Evolutionary conservation across 176 grass and related monocot species (phyloP), one percentile per base, ranked within the genome.

Genomic region (Guadua angustifolia): DNA sequence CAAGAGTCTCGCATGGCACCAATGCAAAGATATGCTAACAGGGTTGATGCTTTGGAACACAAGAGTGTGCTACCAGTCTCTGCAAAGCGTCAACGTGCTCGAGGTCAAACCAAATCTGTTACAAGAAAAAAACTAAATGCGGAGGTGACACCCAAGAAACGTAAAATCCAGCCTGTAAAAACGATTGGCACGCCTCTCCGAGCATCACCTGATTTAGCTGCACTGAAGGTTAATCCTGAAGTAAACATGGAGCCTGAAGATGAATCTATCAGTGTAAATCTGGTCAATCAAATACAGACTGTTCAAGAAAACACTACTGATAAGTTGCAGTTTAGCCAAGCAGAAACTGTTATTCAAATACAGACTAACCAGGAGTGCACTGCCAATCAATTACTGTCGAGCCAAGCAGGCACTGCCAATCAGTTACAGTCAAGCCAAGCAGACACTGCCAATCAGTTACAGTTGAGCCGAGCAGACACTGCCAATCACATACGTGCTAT

Each of bases 141-240:
- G 39, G 73, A 70, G 22, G 24, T 80, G 43, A 65, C 81, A 73
- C 66, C 80, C 51, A 87, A 64, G 75, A 83, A 89, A 57, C 14
- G 7, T 62, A 94, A 86, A 83, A 52, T 22, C 7, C 82, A 24
- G 26, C 7, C 14, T 52, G 15, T 38, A 61, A 71, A 78, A 83
- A 52, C 53, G 76, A 53, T 64, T 21, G 84, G 46, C 49, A 86
- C 11, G 57, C 75, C 85, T 84, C 5, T 76, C 63, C 85, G 79
- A 64, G 69, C 33, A 66, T 92, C 88, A 4, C 73, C 73, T 57
- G 65, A 83, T 22, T 77, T 90, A 63, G 85, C 90, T 83, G 88
- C 85, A 49, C 21, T 78, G 53, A 83, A 87, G 64, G 79, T 47
- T 53, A 57, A 83, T 64, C 65, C 71, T 44, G 80, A 83, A 79